phyloP scores from a whole-genome alignment of 306 rosid species.

The Gastrolobium bilobum region DNA sequence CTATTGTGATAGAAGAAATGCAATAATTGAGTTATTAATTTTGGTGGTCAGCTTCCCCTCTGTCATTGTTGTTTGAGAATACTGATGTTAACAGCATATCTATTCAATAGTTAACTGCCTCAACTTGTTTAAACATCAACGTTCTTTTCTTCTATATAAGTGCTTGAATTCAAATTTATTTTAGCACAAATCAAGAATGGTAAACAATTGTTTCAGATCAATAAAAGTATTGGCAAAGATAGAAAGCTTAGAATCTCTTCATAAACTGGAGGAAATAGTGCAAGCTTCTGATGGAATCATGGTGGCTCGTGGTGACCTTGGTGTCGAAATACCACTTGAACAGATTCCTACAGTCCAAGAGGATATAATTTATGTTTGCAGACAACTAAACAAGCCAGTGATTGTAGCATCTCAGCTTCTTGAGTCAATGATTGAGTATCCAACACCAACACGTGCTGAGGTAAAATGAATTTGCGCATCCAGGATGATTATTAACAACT shows the following conservation, averaged over 20 bases:
- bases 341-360: constrained; percentile 87
- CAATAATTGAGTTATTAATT: not conserved
- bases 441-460: constrained; percentile 98
- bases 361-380: constrained; percentile 68
- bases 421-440: constrained; percentile 94
- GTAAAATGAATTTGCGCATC: constrained; percentile 49
- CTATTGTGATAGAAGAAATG: not conserved
- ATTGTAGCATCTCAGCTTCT: constrained; percentile 96
- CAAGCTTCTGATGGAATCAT: constrained; percentile 91
- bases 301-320: constrained; percentile 94
- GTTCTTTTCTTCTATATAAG: constrained; percentile 11
- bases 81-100: not conserved
- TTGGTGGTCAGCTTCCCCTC: constrained; percentile 11
- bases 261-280: constrained; percentile 75
- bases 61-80: constrained; percentile 28
- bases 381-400: constrained; percentile 90
- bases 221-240: constrained; percentile 82
- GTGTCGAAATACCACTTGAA: constrained; percentile 92
- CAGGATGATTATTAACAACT: constrained; percentile 1
- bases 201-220: constrained; percentile 59
- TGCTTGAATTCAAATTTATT: constrained; percentile 8
- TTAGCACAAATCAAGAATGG: constrained; percentile 5
- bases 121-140: not conserved
- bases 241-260: constrained; percentile 87
- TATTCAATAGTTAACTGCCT: not conserved